These are phyloP conservation scores for Exsudoporus frostii DNA, from an alignment of 768 basidiomycete species.

Conservation along the genomic window DNA sequence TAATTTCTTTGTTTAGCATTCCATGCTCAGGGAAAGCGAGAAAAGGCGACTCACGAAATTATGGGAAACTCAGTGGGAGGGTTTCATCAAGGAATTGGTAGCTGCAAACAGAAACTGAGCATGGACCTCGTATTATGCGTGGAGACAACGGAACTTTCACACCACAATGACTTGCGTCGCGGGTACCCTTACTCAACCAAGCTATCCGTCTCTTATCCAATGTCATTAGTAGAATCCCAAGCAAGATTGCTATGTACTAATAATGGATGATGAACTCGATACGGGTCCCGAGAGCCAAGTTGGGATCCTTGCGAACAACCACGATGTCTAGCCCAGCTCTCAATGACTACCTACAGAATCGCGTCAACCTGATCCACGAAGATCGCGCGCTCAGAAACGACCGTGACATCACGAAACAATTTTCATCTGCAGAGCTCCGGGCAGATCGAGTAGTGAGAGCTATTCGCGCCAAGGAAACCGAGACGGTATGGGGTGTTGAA, in stretches of 20 bases:
- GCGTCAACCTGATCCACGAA: slow-evolving; percentile 30
- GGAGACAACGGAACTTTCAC: not conserved
- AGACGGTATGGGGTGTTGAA: slow-evolving; percentile 55
- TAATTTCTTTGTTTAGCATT: slow-evolving; percentile 39
- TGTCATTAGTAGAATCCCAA: not conserved
- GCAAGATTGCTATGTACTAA: no score
- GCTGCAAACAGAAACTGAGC: slow-evolving; percentile 1
- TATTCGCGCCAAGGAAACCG: slow-evolving; percentile 51
- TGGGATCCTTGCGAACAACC: not conserved
- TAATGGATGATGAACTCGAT: not conserved
- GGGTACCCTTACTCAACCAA: not conserved
- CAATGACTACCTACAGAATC: slow-evolving; percentile 11
- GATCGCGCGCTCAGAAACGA: slow-evolving; percentile 55
- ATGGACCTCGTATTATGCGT: not conserved
- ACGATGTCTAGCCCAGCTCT: slow-evolving; percentile 7
- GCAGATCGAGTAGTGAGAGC: slow-evolving; percentile 56
- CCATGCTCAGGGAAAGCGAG: slow-evolving; percentile 45
- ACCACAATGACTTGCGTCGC: not conserved
- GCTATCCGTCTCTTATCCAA: not conserved
- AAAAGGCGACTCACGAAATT: slow-evolving; percentile 40
- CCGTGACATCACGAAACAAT: slow-evolving; percentile 16
- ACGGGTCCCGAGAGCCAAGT: not conserved
- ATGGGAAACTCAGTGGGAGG: slow-evolving; percentile 51
- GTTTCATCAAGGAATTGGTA: slow-evolving; percentile 40
- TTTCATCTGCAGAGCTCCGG: slow-evolving; percentile 41